phyloP scores from a whole-genome alignment of 2,329 filamentous ascomycete genomes.

The Hypoxylon sp. region DNA sequence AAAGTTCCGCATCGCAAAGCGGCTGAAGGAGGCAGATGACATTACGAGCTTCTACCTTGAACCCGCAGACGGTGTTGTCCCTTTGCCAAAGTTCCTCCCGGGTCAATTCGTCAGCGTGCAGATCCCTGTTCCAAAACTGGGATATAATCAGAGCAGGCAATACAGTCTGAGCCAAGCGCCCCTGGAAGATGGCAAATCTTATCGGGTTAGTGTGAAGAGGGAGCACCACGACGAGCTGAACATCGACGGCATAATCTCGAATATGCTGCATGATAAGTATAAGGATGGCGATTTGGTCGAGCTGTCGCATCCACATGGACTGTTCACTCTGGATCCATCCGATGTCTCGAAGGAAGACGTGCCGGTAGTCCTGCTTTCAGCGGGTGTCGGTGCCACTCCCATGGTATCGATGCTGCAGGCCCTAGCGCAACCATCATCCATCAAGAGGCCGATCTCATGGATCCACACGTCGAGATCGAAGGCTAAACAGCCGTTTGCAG shows the following conservation, averaged over 20 bases:
- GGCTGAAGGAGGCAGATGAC: background rate
- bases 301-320: background rate
- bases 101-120: background rate
- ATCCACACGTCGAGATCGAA: conserved; percentile 1
- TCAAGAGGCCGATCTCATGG: background rate
- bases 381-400: background rate
- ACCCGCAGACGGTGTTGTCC: background rate
- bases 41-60: conserved; percentile 5
- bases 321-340: background rate
- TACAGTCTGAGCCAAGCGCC: background rate
- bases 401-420: background rate
- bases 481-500: background rate
- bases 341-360: background rate
- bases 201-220: background rate
- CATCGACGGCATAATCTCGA: background rate
- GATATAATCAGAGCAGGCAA: background rate
- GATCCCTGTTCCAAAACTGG: background rate
- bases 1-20: background rate
- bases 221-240: background rate
- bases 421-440: background rate
- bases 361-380: background rate
- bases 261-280: background rate
- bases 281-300: background rate
- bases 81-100: background rate
- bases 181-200: background rate